phyloP scores from a whole-genome alignment of 495 filamentous ascomycete species.

The Aspergillus biplanus region DNA sequence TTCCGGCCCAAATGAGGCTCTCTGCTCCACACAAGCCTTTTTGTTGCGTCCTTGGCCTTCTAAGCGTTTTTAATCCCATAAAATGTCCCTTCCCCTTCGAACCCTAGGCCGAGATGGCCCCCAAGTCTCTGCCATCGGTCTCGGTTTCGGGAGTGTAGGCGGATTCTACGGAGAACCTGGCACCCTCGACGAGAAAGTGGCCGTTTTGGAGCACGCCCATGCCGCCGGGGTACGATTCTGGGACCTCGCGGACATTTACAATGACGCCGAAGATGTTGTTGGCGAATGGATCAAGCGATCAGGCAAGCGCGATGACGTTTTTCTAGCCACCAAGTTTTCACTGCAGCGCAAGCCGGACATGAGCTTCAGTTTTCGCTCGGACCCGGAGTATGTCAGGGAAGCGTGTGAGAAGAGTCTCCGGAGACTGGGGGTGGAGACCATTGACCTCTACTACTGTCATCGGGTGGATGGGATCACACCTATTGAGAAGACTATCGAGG shows the following conservation, averaged over 20 bases:
- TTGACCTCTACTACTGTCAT: slow-evolving; percentile 50
- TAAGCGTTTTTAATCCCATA: no score
- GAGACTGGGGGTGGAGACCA: slow-evolving; percentile 43
- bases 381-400: slow-evolving; percentile 47
- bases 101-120: slow-evolving; percentile 57
- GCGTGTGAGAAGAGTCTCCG: slow-evolving; percentile 49
- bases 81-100: slow-evolving; percentile 24
- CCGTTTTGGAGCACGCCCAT: slow-evolving; percentile 15
- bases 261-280: slow-evolving; percentile 56
- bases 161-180: slow-evolving; percentile 46
- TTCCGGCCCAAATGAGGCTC: no score
- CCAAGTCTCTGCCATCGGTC: slow-evolving; percentile 54
- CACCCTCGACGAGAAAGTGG: slow-evolving; percentile 35
- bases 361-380: slow-evolving; percentile 38
- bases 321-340: slow-evolving; percentile 53
- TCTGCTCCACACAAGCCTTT: no score
- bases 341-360: slow-evolving; percentile 43
- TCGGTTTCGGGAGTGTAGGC: slow-evolving; percentile 45
- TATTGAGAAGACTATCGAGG: slow-evolving; percentile 52
- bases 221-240: slow-evolving; percentile 14
- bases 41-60: no score
- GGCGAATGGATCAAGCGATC: slow-evolving; percentile 59
- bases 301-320: slow-evolving; percentile 56
- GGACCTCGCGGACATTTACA: slow-evolving; percentile 21
- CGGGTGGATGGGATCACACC: slow-evolving; percentile 45